Evolutionary conservation across 305 asterid species (phyloP).

Genomic region (Fraxinus greggii): DNA sequence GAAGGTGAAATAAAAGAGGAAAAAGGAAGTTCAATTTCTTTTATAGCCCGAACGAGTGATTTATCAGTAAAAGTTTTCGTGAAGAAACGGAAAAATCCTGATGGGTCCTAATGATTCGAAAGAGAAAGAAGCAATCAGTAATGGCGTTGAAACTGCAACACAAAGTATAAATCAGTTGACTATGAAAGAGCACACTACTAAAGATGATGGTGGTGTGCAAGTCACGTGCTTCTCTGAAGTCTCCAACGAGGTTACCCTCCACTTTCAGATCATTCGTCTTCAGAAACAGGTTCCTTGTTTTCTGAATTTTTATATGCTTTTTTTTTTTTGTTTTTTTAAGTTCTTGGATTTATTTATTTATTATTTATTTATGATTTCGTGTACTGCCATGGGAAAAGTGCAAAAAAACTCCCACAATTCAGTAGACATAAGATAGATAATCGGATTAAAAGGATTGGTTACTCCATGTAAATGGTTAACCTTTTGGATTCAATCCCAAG

Average conservation of each 20-base stretch:
- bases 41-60: neutral
- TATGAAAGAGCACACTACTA: constrained; percentile 9
- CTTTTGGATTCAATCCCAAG: neutral
- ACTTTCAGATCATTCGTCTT: constrained; percentile 79
- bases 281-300: constrained; percentile 56
- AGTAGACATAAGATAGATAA: neutral
- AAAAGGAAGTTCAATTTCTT: neutral
- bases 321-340: neutral
- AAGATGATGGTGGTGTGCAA: constrained; percentile 30
- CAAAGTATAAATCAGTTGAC: constrained; percentile 20
- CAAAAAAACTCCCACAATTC: neutral
- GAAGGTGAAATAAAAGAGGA: neutral
- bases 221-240: constrained; percentile 67
- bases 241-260: constrained; percentile 56
- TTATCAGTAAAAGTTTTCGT: neutral
- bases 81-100: neutral
- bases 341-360: constrained; percentile 11
- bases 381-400: neutral
- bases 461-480: neutral
- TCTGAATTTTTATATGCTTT: neutral
- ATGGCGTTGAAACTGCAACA: constrained; percentile 15
- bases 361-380: neutral
- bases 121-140: neutral
- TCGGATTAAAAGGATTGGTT: neutral
- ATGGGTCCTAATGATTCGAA: neutral